phyloP scores from a whole-genome alignment of 2,329 filamentous ascomycete genomes.

The Albifimbria verrucaria region DNA sequence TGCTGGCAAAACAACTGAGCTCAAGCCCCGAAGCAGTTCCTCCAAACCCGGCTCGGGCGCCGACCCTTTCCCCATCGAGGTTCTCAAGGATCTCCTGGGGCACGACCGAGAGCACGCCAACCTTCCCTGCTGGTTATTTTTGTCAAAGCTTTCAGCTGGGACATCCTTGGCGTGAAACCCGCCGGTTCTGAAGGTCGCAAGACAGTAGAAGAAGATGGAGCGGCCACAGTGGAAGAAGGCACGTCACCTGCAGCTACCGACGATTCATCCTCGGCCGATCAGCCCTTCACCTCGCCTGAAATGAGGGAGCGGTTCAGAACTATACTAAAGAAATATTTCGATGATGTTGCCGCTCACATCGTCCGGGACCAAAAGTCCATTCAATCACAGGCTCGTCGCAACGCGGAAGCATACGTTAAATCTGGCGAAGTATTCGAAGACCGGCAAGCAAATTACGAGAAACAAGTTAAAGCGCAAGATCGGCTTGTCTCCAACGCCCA shows the following conservation, averaged over 20 bases:
- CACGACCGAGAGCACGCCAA: conserved; percentile 92
- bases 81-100: conserved; percentile 93
- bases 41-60: conserved; percentile 58
- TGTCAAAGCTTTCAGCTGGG: conserved; percentile 95
- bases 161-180: conserved; percentile 78
- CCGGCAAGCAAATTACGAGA: conserved; percentile 92
- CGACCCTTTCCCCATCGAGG: conserved; percentile 93
- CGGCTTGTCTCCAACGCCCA: conserved; percentile 88
- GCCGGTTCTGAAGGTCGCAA: conserved; percentile 75
- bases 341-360: conserved; percentile 87
- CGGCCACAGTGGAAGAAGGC: conserved; percentile 44
- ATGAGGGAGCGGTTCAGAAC: conserved; percentile 83
- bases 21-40: conserved; percentile 51
- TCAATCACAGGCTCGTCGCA: conserved; percentile 81
- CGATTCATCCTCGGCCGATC: conserved; percentile 51
- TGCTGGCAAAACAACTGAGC: conserved; percentile 59
- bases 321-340: conserved; percentile 82
- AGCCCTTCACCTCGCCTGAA: conserved; percentile 71
- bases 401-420: conserved; percentile 97
- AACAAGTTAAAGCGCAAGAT: conserved; percentile 87
- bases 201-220: conserved; percentile 76
- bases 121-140: conserved; percentile 90
- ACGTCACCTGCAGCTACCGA: conserved; percentile 34
- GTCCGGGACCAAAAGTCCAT: conserved; percentile 90
- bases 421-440: conserved; percentile 98